These are phyloP conservation scores for Kurtzmaniella quercitrusa DNA, from an alignment of 1,139 yeast genomes.

Conservation along the genomic window DNA sequence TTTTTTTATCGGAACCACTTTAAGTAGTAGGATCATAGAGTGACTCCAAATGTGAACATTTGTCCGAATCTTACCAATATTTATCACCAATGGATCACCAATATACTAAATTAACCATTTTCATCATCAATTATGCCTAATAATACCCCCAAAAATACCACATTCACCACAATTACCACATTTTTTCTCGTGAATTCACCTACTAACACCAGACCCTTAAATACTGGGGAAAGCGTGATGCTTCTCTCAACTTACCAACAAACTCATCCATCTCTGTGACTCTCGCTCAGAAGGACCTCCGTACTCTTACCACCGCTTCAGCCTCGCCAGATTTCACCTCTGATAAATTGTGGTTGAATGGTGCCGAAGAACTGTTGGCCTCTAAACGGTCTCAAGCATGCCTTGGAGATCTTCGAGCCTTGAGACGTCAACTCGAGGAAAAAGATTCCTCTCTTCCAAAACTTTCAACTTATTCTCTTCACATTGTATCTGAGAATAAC, in stretches of 20 bases:
- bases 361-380: slow-evolving; percentile 58
- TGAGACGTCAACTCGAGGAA: slow-evolving; percentile 56
- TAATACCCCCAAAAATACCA: no score
- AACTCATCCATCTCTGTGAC: slow-evolving; percentile 95
- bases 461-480: slow-evolving; percentile 62
- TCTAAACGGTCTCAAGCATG: slow-evolving; percentile 79
- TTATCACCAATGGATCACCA: no score
- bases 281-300: slow-evolving; percentile 79
- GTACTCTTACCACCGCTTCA: slow-evolving; percentile 87
- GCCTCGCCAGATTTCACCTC: slow-evolving; percentile 48
- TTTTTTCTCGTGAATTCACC: no score
- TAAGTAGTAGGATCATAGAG: no score
- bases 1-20: no score
- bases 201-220: slow-evolving; percentile 59
- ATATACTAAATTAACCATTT: no score
- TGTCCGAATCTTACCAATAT: no score
- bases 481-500: slow-evolving; percentile 89
- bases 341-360: slow-evolving; percentile 83
- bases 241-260: slow-evolving; percentile 82
- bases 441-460: slow-evolving; percentile 50
- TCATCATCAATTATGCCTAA: no score
- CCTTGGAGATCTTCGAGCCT: slow-evolving; percentile 64
- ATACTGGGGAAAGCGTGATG: slow-evolving; percentile 98
- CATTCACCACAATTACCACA: slow-evolving; percentile 13
- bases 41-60: no score